These are phyloP conservation scores for Colletotrichum costaricense DNA, from an alignment of 2,329 filamentous ascomycete species.

Conservation along the genomic window DNA sequence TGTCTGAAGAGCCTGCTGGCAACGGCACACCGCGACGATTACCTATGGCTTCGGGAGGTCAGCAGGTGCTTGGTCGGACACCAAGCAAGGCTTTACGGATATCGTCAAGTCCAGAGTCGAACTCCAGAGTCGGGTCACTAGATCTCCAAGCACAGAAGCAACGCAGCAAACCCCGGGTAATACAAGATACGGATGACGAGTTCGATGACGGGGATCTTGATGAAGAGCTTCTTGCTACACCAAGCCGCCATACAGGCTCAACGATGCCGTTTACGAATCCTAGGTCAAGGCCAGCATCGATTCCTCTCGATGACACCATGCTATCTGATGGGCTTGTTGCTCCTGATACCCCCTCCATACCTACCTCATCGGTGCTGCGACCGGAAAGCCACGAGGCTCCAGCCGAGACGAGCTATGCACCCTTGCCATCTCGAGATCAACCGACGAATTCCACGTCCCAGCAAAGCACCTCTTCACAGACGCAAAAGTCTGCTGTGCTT, in stretches of 20 bases:
- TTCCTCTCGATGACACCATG: slow-evolving; percentile 22
- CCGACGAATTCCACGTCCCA: slow-evolving; percentile 11
- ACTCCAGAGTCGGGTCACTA: slow-evolving; percentile 22
- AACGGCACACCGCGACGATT: slow-evolving; percentile 22
- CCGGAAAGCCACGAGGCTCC: neutral
- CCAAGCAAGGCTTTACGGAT: slow-evolving; percentile 39
- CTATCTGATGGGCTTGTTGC: slow-evolving; percentile 34
- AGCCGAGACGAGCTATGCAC: neutral
- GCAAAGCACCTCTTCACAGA: slow-evolving; percentile 24
- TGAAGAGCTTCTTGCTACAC: slow-evolving; percentile 62
- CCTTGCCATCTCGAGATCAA: neutral
- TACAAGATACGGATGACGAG: slow-evolving; percentile 70
- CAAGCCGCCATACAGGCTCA: slow-evolving; percentile 47
- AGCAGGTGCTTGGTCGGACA: slow-evolving; percentile 29
- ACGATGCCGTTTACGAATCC: slow-evolving; percentile 10
- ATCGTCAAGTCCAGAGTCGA: slow-evolving; percentile 36
- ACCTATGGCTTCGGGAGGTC: slow-evolving; percentile 5
- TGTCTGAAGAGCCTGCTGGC: slow-evolving; percentile 10
- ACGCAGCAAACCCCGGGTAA: slow-evolving; percentile 46
- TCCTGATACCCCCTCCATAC: slow-evolving; percentile 29
- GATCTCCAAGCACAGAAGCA: slow-evolving; percentile 17
- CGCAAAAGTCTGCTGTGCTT: slow-evolving; percentile 11
- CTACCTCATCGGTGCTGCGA: neutral
- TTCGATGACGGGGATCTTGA: slow-evolving; percentile 70
- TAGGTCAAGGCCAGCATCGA: slow-evolving; percentile 34